These are phyloP conservation scores for Brassica nigra DNA, from an alignment of 345 rosid genomes.

Conservation along the genomic window DNA sequence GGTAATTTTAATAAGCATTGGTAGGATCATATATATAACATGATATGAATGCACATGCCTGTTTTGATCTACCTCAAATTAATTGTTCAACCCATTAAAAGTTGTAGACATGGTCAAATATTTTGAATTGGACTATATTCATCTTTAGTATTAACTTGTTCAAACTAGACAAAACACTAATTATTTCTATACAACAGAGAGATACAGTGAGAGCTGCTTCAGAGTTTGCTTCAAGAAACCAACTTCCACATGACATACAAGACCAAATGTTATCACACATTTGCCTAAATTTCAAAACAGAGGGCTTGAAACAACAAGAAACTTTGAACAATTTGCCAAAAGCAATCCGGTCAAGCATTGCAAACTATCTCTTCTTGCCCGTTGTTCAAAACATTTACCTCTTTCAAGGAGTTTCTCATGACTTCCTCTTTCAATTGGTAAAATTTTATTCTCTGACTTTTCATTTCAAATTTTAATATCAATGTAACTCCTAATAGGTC, in stretches of 20 bases:
- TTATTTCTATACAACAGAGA: slow-evolving; percentile 53
- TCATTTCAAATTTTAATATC: background rate
- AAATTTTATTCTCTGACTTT: background rate
- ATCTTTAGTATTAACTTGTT: background rate
- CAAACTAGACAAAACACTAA: background rate
- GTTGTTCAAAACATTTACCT: slow-evolving; percentile 61
- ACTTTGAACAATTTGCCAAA: slow-evolving; percentile 78
- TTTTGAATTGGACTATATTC: background rate
- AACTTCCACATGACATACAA: slow-evolving; percentile 70
- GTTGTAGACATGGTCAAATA: background rate
- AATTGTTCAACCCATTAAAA: background rate
- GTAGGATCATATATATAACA: background rate
- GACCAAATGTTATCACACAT: slow-evolving; percentile 91
- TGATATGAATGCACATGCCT: background rate
- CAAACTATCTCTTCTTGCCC: slow-evolving; percentile 75
- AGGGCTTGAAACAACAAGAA: slow-evolving; percentile 91
- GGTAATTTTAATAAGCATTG: background rate
- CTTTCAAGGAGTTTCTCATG: slow-evolving; percentile 79
- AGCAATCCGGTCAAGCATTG: slow-evolving; percentile 90
- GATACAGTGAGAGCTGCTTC: slow-evolving; percentile 81
- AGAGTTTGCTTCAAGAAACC: slow-evolving; percentile 85
- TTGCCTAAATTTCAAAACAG: slow-evolving; percentile 87
- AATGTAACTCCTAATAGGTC: background rate
- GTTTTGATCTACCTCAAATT: background rate
- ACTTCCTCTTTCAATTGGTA: slow-evolving; percentile 95